A percentile compares a stretch with the other conserved stretches of the same genome.
Conservation (phyloP, 1,284 basidiomycete species). For the Schizophyllum commune region DNA sequence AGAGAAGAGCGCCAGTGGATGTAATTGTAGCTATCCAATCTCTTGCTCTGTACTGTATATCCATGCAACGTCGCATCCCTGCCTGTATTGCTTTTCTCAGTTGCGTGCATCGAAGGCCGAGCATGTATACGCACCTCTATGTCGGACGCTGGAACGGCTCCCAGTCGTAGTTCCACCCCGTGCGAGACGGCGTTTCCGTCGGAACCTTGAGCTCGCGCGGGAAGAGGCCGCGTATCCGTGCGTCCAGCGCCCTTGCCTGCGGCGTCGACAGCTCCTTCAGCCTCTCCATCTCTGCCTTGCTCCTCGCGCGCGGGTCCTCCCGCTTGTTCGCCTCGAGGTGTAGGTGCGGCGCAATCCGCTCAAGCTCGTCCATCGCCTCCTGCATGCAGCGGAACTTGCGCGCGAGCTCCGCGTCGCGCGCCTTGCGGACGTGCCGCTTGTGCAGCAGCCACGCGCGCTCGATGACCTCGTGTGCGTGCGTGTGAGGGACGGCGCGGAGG, state of each 20-base stretch:
- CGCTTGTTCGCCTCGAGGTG: slow-evolving; percentile 71
- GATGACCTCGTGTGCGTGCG: slow-evolving; percentile 90
- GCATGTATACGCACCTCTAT: slow-evolving; percentile 17
- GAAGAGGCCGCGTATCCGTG: slow-evolving; percentile 75
- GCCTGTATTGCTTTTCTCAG: neutral
- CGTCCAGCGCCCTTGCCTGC: slow-evolving; percentile 67
- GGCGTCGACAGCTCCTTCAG: slow-evolving; percentile 57
- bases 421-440: slow-evolving; percentile 66
- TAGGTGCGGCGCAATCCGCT: slow-evolving; percentile 55
- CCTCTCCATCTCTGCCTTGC: slow-evolving; percentile 44
- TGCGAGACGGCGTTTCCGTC: slow-evolving; percentile 67
- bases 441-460: slow-evolving; percentile 87
- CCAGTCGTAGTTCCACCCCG: slow-evolving; percentile 79
- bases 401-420: slow-evolving; percentile 54
- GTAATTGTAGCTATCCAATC: slow-evolving; percentile 7
- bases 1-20: slow-evolving; percentile 26
- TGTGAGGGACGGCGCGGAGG: slow-evolving; percentile 69
- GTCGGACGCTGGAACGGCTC: slow-evolving; percentile 49
- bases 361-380: slow-evolving; percentile 74
- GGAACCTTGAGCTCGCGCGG: slow-evolving; percentile 76
- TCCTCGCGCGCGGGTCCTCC: slow-evolving; percentile 67
- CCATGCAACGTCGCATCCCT: neutral
- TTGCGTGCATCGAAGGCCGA: neutral
- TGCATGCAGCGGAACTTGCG: slow-evolving; percentile 75
- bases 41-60: slow-evolving; percentile 5